Evolutionary conservation across 2,329 filamentous ascomycete genomes (phyloP), one percentile per base, ranked within the genome.

Genomic region (Xylariaceae sp.): DNA sequence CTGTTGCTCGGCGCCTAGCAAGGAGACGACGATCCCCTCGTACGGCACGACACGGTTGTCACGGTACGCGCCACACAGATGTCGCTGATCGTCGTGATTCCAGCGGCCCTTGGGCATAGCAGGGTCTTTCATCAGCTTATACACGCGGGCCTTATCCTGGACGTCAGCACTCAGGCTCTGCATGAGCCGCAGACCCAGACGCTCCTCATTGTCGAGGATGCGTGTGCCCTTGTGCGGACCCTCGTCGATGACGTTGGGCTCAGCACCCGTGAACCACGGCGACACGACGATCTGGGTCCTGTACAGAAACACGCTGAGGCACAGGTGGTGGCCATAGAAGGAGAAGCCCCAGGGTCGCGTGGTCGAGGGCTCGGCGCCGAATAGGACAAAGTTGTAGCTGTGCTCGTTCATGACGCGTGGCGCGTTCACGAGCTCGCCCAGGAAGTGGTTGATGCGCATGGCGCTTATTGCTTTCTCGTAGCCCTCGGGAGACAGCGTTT

Each of bases 61-160:
- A 11, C 89, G 83, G 70, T 89, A 91, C 0, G 90, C 90, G 31
- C 91, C 90, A 69, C 89, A 91, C 4, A 92, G 71, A 67, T 93
- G 90, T 5, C 90, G 81, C 75, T 93, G 89, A 70, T 94, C 90
- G 67, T 92, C 89, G 63, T 87, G 87, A 70, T 93, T 93, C 89
- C 89, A 93, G 6, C 89, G 81, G 8, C 86, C 87, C 11, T 76
- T 74, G 2, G 82, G 84, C 88, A 92, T 91, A 0, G 75, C 79
- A 0, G 84, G 82, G 55, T 91, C 89, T 21, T 81, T 78, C 75
- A 92, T 79, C 0, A 78, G 63, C 50, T 80, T 79, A 70, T 83
- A 92, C 0, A 84, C 75, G 57, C 84, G 84, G 0, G 86, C 86
- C 1, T 71, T 67, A 0, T 68, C 36, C 66, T 86, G 82, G 16